Base-by-base conservation (phyloP, 345 rosid species). In the Bruguiera sexangula region DNA sequence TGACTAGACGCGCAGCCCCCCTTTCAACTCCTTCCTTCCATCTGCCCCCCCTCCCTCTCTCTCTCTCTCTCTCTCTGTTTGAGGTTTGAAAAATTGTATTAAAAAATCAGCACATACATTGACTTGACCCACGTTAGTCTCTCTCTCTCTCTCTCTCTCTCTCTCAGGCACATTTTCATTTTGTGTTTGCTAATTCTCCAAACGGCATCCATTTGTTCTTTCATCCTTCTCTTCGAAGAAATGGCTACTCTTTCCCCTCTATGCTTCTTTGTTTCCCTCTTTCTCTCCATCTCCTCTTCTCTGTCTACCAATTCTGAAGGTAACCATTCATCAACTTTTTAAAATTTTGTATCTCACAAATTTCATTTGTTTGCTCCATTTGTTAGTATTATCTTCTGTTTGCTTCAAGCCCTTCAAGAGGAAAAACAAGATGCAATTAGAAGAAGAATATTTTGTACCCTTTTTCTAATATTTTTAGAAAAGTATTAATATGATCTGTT, bases 231-330 rank as follows among this genome's bases (percentile, higher is more conserved):
- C 36, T 46, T 3, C 16, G 50, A 13, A 43, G 53, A 55, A 27
- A 82, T 82, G 87, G 73, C 73, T 72, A 27, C 58, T 61, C 15
- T 65, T 63, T 59, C 75, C 31, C 39, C 24, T 19, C 56, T 72
- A 29, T 37, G 48, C 31, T 56, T 69, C 55, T 39, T 56, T 30
- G 43, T 82, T 52, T 62, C 63, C 60, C 65, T 73, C 73, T 37
- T 78, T 24, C 67, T 80, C 34, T 62, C 62, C n/a, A 30, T 83
- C 63, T 67, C 77, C 8, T 82, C 83, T 46, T 80, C 79, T 63
- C 71, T 83, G 60, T 85, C 86, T 24, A 78, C 87, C 75, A 87
- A 85, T 69, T 76, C 86, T 68, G 91, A 87, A 85, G 91, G 91
- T 87, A 75, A 24, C 62, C 31, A 9, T 67, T 53, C 71, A 9